Conservation (phyloP, 495 filamentous ascomycete species). For the Lichina pygmaea region DNA sequence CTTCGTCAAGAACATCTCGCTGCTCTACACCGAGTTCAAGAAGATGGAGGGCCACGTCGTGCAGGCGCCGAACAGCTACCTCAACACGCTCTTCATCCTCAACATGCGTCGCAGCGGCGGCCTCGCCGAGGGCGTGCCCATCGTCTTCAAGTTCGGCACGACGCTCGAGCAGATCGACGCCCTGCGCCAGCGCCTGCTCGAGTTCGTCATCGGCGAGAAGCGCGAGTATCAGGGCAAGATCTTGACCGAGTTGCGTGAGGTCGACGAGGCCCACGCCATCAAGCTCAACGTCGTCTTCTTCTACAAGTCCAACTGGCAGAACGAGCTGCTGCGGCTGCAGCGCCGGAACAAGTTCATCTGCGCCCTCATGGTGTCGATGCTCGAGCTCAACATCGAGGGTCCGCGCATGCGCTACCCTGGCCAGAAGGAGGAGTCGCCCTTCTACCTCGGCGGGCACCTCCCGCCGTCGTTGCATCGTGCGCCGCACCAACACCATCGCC, state of each 20-base stretch:
- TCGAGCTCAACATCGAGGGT: constrained; percentile 71
- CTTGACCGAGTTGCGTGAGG: constrained; percentile 54
- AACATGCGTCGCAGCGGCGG: constrained; percentile 80
- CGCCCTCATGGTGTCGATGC: constrained; percentile 67
- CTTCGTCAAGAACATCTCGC: constrained; percentile 79
- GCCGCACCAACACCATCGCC: constrained; percentile 4
- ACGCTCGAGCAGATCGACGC: constrained; percentile 63
- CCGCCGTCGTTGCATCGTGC: constrained; percentile 2
- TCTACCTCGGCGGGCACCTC: constrained; percentile 19
- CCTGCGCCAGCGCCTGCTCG: constrained; percentile 56
- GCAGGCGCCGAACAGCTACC: constrained; percentile 79
- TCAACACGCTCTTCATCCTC: constrained; percentile 82
- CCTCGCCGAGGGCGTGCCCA: constrained; percentile 62
- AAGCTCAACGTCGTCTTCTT: constrained; percentile 93
- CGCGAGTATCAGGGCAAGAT: constrained; percentile 80
- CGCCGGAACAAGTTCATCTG: constrained; percentile 89
- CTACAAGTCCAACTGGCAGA: constrained; percentile 88
- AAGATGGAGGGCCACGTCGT: constrained; percentile 94
- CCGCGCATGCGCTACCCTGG: constrained; percentile 54
- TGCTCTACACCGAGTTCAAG: constrained; percentile 96
- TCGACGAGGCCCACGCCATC: constrained; percentile 38
- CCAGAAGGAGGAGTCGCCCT: constrained; percentile 25
- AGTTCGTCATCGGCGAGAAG: constrained; percentile 66
- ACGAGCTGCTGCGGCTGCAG: constrained; percentile 70
- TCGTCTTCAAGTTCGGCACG: constrained; percentile 74